Base-by-base conservation (phyloP, 208 protist genomes). In the Leishmania arabica region DNA sequence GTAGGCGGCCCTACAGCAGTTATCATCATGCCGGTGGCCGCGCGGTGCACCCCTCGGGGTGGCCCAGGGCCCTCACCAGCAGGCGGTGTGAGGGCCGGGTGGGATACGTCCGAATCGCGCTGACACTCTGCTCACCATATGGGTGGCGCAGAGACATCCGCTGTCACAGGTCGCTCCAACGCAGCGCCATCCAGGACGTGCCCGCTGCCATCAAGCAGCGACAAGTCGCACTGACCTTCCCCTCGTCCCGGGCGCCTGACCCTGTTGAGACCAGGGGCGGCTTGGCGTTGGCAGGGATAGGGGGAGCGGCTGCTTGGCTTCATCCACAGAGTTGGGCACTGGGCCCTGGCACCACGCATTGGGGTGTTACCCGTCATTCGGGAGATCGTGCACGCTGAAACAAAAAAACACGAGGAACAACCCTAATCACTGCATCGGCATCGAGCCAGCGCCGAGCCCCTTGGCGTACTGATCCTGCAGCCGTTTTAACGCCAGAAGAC, bases 391-490 rank as follows among this genome's bases (percentile, higher is more conserved):
- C 40, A 53, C 13, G 40, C 51, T 24, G 11, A 17, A 19, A 73
- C 2, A 49, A 31, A 71, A 37, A 13, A 3, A 24, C 37, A 73
- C 19, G 24, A 51, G 45, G 45, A 53, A 31, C 56, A 9, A 37
- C 21, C 15, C 56, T n/a, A 9, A 54, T 74, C 64, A 86, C 79
- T 86, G 76, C 24, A 42, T 66, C 8, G 91, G 83, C 75, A 95
- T 80, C 51, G 72, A 65, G 1, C 93, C 93, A 37, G 89, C 89
- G 31, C 49, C 76, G 0, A 86, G 76, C 27, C 94, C 94, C 27
- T 89, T 80, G 34, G 92, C 84, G 82, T 98, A 98, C 79, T 95
- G 92, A 31, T 90, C 75, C 79, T 90, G 88, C 75, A 98, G 80
- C 1, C 95, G 91, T 34, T 94, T 86, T 90, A 93, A 84, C 19